phyloP scores from a whole-genome alignment of 2,329 filamentous ascomycete species.

The Fonsecaea pedrosoi region DNA sequence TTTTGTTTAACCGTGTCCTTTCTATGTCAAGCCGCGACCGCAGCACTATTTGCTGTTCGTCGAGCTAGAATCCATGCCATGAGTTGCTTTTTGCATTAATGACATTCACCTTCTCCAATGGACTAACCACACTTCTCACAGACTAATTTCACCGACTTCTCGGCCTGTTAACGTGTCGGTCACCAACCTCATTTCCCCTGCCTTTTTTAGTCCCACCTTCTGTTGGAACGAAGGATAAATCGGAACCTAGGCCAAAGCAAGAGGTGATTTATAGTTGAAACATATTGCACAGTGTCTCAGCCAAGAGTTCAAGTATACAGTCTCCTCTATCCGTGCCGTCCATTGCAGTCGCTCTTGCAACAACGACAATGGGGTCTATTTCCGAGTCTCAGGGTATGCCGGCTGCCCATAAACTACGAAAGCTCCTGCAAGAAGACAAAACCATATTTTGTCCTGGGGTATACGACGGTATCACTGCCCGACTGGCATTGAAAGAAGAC shows the following conservation, averaged over 20 bases:
- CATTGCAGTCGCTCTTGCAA: background rate
- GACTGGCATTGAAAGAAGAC: constrained; percentile 66
- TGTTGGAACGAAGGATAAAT: background rate
- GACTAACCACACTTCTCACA: background rate
- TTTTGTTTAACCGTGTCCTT: background rate
- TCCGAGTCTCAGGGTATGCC: background rate
- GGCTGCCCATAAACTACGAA: background rate
- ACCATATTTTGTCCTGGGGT: constrained; percentile 59
- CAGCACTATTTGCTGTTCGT: background rate
- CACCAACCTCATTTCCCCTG: background rate
- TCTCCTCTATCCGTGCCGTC: no score
- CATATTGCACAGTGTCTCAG: background rate
- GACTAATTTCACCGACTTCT: background rate
- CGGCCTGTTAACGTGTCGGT: background rate
- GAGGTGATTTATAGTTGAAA: background rate
- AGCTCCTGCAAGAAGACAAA: background rate
- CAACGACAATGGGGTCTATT: background rate
- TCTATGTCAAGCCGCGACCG: background rate
- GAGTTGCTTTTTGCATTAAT: background rate
- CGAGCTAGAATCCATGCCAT: background rate
- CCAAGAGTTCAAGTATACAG: background rate
- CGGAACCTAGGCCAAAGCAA: background rate
- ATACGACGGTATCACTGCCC: constrained; percentile 66
- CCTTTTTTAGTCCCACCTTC: background rate
- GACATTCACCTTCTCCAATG: background rate